Evolutionary conservation across 2,329 filamentous ascomycete species (phyloP).

Genomic region (Sporothrix brunneoviolacea): DNA sequence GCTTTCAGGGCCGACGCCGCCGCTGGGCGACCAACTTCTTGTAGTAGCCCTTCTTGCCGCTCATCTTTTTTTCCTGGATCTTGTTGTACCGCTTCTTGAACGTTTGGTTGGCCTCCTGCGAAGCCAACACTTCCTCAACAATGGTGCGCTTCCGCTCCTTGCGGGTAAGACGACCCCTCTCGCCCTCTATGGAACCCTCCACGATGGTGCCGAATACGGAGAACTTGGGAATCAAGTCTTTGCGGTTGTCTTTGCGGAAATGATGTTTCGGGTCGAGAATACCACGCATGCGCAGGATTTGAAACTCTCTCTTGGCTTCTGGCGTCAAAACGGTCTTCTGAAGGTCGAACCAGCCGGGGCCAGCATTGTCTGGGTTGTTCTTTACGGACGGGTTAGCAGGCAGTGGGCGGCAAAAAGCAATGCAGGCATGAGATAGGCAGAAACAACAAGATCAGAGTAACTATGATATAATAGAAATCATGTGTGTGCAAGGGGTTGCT

Average conservation of each 20-base stretch:
- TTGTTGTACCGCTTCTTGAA: constrained; percentile 85
- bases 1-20: constrained; percentile 19
- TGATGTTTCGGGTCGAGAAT: constrained; percentile 83
- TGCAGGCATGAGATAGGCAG: constrained; percentile 3
- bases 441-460: constrained; percentile 52
- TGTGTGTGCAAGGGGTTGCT: constrained; percentile 57
- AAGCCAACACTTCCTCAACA: constrained; percentile 72
- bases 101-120: constrained; percentile 57
- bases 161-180: constrained; percentile 70
- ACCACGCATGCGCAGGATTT: constrained; percentile 81
- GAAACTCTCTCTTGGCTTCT: constrained; percentile 73
- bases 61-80: constrained; percentile 74
- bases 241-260: constrained; percentile 79
- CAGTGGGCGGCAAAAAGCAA: background rate
- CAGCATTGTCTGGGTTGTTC: constrained; percentile 52
- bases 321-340: constrained; percentile 78
- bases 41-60: constrained; percentile 85
- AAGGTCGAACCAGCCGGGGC: constrained; percentile 79
- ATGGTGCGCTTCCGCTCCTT: constrained; percentile 85
- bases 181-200: constrained; percentile 83
- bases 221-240: constrained; percentile 67
- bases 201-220: constrained; percentile 85
- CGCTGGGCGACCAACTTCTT: constrained; percentile 60
- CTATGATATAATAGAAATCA: constrained; percentile 59
- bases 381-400: constrained; percentile 21